A percentile compares a stretch with the other conserved stretches of the same genome.
These are phyloP conservation scores for Tephrocybe sp. DNA, from an alignment of 768 basidiomycete species.

Conservation along the genomic window DNA sequence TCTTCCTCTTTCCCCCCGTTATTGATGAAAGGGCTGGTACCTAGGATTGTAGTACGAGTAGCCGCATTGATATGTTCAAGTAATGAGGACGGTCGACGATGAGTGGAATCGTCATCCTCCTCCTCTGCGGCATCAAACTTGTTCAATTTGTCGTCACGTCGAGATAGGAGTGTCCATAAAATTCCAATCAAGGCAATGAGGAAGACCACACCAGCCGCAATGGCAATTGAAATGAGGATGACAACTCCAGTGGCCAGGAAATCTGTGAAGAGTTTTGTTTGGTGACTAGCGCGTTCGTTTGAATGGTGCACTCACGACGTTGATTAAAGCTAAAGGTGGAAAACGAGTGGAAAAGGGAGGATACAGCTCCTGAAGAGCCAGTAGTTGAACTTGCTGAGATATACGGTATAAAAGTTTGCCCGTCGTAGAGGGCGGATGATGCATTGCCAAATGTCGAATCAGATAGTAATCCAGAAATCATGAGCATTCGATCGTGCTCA, in stretches of 20 bases:
- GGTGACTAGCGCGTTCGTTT: constrained; percentile 12
- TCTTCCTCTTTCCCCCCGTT: constrained; percentile 56
- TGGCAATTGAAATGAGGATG: constrained; percentile 96
- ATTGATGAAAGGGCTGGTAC: constrained; percentile 40
- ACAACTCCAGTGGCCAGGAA: constrained; percentile 91
- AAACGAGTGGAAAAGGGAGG: constrained; percentile 82
- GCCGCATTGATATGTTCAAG: constrained; percentile 91
- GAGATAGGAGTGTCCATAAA: constrained; percentile 83
- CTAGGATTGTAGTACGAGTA: constrained; percentile 79
- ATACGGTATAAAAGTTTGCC: constrained; percentile 78
- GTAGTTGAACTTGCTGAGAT: constrained; percentile 62
- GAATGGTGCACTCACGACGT: constrained; percentile 48
- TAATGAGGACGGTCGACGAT: constrained; percentile 82
- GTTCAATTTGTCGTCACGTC: constrained; percentile 68
- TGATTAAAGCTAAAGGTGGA: constrained; percentile 72
- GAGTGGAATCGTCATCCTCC: constrained; percentile 73
- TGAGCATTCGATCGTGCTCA: constrained; percentile 82
- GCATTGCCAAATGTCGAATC: constrained; percentile 73
- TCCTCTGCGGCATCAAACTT: constrained; percentile 65
- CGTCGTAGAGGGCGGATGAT: constrained; percentile 87
- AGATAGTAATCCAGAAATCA: constrained; percentile 78
- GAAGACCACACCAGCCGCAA: constrained; percentile 92
- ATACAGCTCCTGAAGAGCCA: constrained; percentile 68
- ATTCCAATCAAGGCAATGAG: constrained; percentile 81
- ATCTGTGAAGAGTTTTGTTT: constrained; percentile 40